A percentile compares a stretch with the other conserved stretches of the same genome.
Evolutionary conservation across 495 filamentous ascomycete species (phyloP).

Genomic region (Collariella sp.): DNA sequence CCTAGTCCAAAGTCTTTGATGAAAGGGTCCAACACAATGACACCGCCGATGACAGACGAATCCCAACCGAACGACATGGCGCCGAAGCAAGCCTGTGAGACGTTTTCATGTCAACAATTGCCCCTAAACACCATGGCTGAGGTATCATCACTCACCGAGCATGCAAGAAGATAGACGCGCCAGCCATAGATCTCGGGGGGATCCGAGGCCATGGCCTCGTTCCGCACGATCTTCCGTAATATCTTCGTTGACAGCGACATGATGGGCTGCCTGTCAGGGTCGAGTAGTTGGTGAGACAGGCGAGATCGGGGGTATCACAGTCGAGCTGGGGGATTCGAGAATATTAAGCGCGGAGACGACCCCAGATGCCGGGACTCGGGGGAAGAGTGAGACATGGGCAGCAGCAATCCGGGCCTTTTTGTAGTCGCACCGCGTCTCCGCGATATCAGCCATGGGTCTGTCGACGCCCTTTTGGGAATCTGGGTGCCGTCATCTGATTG

Average conservation of each 20-base stretch:
- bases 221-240: conserved; percentile 59
- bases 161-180: conserved; percentile 61
- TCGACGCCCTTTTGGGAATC: too few relatives aligned
- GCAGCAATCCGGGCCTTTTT: conserved; percentile 15
- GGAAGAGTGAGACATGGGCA: conserved; percentile 2
- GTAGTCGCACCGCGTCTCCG: conserved; percentile 14
- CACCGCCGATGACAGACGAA: conserved; percentile 58
- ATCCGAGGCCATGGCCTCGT: conserved; percentile 69
- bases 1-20: conserved; percentile 36
- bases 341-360: neutral
- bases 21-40: conserved; percentile 45
- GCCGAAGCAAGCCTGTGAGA: conserved; percentile 57
- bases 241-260: conserved; percentile 29
- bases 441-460: neutral
- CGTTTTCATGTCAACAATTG: conserved; percentile 2
- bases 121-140: neutral
- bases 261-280: conserved; percentile 9
- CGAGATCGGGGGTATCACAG: neutral
- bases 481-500: conserved; percentile 10
- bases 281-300: neutral
- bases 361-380: conserved; percentile 3
- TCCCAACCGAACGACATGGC: conserved; percentile 65
- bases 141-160: conserved; percentile 49
- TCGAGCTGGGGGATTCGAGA: neutral
- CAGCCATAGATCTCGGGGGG: conserved; percentile 73